A percentile compares a stretch with the other conserved stretches of the same genome.
phyloP scores from a whole-genome alignment of 768 basidiomycete species.

The Sarcomyxa edulis region DNA sequence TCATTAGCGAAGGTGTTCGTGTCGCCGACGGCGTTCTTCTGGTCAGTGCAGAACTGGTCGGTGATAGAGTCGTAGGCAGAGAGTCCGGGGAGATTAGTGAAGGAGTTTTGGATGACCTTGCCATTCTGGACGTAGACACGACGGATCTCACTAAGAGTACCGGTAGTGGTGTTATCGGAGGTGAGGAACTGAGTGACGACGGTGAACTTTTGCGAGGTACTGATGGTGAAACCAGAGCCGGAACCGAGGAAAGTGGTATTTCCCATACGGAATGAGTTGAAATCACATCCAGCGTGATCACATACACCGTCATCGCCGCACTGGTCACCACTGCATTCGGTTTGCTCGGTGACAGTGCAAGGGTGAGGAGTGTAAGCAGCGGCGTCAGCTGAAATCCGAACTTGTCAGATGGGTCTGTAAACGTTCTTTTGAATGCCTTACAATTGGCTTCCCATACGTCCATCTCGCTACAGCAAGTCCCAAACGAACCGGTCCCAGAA shows the following conservation, averaged over 20 bases:
- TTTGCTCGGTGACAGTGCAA: conserved; percentile 26
- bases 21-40: conserved; percentile 23
- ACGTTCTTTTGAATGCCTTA: too few species aligned
- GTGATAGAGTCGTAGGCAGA: conserved; percentile 25
- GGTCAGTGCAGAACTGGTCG: conserved; percentile 24
- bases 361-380: conserved; percentile 36
- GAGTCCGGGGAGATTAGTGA: conserved; percentile 19
- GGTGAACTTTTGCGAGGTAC: conserved; percentile 33
- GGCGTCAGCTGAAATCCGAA: too few species aligned
- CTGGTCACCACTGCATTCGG: conserved; percentile 24
- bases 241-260: conserved; percentile 26
- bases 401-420: too few species aligned
- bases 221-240: conserved; percentile 30
- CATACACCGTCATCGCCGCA: conserved; percentile 28
- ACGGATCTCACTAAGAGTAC: conserved; percentile 35
- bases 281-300: conserved; percentile 40
- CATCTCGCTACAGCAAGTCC: conserved; percentile 39
- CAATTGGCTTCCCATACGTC: conserved; percentile 41
- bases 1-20: conserved; percentile 25
- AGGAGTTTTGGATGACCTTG: conserved; percentile 34
- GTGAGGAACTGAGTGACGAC: conserved; percentile 44
- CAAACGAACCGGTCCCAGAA: conserved; percentile 29
- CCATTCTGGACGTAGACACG: too few species aligned
- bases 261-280: conserved; percentile 43
- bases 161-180: conserved; percentile 28